Evolutionary conservation across 352 stramenopile genomes (phyloP), one percentile per base, ranked within the genome.

Genomic region (Pythium monospermum): DNA sequence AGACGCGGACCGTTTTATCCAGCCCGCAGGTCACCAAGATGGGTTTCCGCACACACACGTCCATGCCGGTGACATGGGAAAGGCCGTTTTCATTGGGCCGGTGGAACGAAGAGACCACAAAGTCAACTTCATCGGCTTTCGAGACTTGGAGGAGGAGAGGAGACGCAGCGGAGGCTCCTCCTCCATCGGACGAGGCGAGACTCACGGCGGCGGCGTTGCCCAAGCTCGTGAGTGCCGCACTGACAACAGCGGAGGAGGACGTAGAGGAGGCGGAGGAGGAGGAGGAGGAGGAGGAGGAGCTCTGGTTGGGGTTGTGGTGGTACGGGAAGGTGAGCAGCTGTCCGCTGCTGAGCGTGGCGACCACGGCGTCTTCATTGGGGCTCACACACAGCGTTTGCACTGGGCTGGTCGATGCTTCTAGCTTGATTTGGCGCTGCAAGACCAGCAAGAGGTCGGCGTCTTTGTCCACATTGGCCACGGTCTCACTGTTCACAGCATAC

Each of bases 31-130:
- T 97, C 22, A 95, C 85, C 11, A 95, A 61, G 5, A 97, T 81
- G 7, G 90, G 88, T 61, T 98, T 98, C 26, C 91, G 79, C 16
- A 96, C 71, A 56, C 87, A 97, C 6, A 97, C 81, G 59, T 98
- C 92, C 77, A 98, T 88, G 32, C 91, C 80, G 21, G 80, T 91
- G 31, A 91, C 67, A 49, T 86, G 75, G 47, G 80, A 48, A 16
- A 76, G 62, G 1, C 74, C 79, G 23, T 41, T 47, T 23, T 88
- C 76, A 30, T 76, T 81, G 4, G 76, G 75, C 7, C 81, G 73
- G 50, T 92, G 81, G 61, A 92, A 92, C 41, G 72, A 63, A 30
- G 74, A 71, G 15, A 89, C 57, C 39, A 92, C 65, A 30, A 73
- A 79, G 50, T 90, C 79, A 26, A 89, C 75, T 47, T 92, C 79